phyloP scores from a whole-genome alignment of 768 basidiomycete genomes.

The Chalciporus piperatus region DNA sequence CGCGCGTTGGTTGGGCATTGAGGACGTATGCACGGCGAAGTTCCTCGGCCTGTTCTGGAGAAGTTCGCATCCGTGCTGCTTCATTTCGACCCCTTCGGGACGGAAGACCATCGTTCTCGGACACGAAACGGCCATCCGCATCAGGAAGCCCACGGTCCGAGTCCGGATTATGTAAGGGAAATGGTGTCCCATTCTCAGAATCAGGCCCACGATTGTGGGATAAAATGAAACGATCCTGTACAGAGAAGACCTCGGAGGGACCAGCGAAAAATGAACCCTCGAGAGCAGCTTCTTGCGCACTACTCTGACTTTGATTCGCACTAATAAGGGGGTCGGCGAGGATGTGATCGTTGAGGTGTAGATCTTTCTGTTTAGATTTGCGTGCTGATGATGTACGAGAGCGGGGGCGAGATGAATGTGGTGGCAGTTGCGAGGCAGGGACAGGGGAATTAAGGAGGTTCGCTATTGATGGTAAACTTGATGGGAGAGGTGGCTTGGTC shows the following conservation, averaged over 20 bases:
- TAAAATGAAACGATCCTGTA: conserved; percentile 31
- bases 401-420: conserved; percentile 24
- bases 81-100: conserved; percentile 31
- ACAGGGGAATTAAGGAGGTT: conserved; percentile 38
- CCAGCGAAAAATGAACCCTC: conserved; percentile 33
- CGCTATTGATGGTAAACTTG: conserved; percentile 37
- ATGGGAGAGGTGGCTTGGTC: conserved; percentile 26
- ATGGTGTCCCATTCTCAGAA: conserved; percentile 24
- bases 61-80: conserved; percentile 54
- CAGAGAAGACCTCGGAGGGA: conserved; percentile 26
- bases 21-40: conserved; percentile 61
- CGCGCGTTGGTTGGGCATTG: conserved; percentile 66
- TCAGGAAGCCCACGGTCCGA: conserved; percentile 51
- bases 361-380: conserved; percentile 32
- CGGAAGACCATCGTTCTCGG: conserved; percentile 46
- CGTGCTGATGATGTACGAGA: conserved; percentile 25
- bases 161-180: conserved; percentile 37
- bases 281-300: conserved; percentile 18
- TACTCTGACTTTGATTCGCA: conserved; percentile 4
- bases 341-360: conserved; percentile 27
- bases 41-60: conserved; percentile 64
- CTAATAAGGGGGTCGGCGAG: conserved; percentile 20
- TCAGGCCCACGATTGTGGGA: conserved; percentile 34
- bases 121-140: conserved; percentile 46
- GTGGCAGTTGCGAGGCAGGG: conserved; percentile 18